Conservation (phyloP, 2,329 filamentous ascomycete species). For the Nigrospora osmanthi region DNA sequence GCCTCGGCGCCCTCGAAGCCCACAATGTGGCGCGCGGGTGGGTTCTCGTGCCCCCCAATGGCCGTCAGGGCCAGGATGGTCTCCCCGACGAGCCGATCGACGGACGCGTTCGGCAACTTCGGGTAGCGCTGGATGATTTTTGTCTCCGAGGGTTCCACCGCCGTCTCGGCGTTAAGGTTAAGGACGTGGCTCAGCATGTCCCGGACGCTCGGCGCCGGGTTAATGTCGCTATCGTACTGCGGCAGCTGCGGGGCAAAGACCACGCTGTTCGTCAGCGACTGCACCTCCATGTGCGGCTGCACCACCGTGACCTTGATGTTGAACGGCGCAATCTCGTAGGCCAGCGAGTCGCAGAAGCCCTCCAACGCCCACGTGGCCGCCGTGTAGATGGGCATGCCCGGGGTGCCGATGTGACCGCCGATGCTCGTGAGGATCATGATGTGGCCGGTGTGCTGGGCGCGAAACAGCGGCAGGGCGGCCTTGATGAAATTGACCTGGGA, state of each 20-base stretch:
- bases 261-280: constrained; percentile 78
- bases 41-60: constrained; percentile 93
- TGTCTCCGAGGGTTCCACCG: constrained; percentile 28
- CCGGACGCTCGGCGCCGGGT: constrained; percentile 71
- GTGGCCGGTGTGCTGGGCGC: constrained; percentile 76
- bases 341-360: constrained; percentile 89
- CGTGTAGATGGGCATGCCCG: constrained; percentile 83
- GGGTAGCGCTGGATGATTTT: constrained; percentile 64
- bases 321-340: constrained; percentile 94
- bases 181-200: constrained; percentile 77
- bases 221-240: constrained; percentile 55
- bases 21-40: constrained; percentile 88
- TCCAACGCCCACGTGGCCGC: constrained; percentile 92
- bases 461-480: constrained; percentile 71
- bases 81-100: constrained; percentile 72
- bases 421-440: constrained; percentile 86
- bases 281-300: constrained; percentile 90
- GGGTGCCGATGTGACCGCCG: constrained; percentile 86
- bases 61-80: constrained; percentile 86
- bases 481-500: constrained; percentile 95
- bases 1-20: constrained; percentile 79
- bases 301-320: constrained; percentile 95
- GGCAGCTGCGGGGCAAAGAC: constrained; percentile 72
- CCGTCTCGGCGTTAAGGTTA: constrained; percentile 65
- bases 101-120: constrained; percentile 57